Evolutionary conservation across 805 yeast genomes (phyloP).

Genomic region (Ogataea populi-albae): DNA sequence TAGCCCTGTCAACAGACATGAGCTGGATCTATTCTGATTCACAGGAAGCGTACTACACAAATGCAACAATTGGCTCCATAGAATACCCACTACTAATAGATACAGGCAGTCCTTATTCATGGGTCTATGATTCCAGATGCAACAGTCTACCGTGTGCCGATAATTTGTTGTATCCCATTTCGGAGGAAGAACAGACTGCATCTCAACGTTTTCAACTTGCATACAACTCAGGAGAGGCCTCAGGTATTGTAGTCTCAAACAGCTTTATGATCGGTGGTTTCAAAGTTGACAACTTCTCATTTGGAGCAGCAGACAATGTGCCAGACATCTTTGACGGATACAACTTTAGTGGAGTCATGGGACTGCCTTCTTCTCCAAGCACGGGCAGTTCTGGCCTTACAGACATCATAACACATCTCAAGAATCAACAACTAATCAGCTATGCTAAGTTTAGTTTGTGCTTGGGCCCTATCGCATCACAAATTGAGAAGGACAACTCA

Average conservation of each 20-base stretch:
- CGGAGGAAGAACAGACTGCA: constrained; percentile 15
- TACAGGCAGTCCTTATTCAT: constrained; percentile 62
- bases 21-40: constrained; percentile 26
- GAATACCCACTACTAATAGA: constrained; percentile 54
- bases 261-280: constrained; percentile 37
- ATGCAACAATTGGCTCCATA: constrained; percentile 39
- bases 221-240: constrained; percentile 53
- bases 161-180: constrained; percentile 30
- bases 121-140: constrained; percentile 60
- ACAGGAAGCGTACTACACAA: constrained; percentile 37
- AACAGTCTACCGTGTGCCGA: constrained; percentile 40
- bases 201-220: constrained; percentile 41
- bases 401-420: constrained; percentile 41
- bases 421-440: constrained; percentile 33
- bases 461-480: constrained; percentile 34
- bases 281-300: constrained; percentile 37
- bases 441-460: constrained; percentile 44
- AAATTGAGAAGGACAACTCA: constrained; percentile 24
- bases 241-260: constrained; percentile 45
- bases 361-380: constrained; percentile 47
- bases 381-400: constrained; percentile 31
- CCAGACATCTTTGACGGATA: constrained; percentile 53
- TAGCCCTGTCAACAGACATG: constrained; percentile 22
- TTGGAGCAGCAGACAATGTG: constrained; percentile 53
- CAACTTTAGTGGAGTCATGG: constrained; percentile 58